Base-by-base conservation (phyloP, 2,329 filamentous ascomycete genomes). In the Herpotrichia juniperi region DNA sequence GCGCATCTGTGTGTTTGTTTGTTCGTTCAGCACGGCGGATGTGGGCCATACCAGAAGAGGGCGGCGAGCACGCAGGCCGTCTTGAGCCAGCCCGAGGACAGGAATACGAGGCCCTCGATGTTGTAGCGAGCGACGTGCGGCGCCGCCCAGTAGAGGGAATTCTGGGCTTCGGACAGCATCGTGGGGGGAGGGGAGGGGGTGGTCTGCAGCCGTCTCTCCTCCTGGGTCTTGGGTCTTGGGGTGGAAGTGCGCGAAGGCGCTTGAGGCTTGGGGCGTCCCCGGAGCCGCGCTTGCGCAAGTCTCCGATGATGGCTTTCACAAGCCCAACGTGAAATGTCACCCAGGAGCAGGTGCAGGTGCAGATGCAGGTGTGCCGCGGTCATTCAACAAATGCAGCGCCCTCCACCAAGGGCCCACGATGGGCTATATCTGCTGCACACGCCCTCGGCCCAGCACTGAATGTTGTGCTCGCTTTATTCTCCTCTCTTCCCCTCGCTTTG, bases 1-100 rank as follows among this genome's bases (percentile, higher is more conserved):
- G 16, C 42, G 40, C 12, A 22, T 39, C 19, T 34, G 8, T 17
- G 9, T 17, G 34, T 34, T 19, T 17, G 16, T 21, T 19, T 4
- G 8, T 19, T 37, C n/a, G n/a, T 30, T 12, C 26, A 12, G 12
- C 26, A 30, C 12, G n/a, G n/a, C n/a, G 46, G 19, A 4, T 16
- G 11, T n/a, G 24, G 21, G 50, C 24, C 62, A 26, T 62, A 71
- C 69, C 71, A 74, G 59, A 73, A 68, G 21, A 74, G 62, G 14
- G 71, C 71, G 10, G 62, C 65, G 34, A 71, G 59, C 16, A 73
- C 63, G 57, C 63, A 72, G 37, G 67, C 61, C 19, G 70, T 72
- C 54, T 68, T 62, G 46, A 73, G 59, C 71, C 69, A 73, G 44
- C 62, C 69, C 5, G 69, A 69, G 24, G 71, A 73, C 30, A 62